Conservation (phyloP, 2,329 filamentous ascomycete genomes). For the Dothideomycetes sp. region DNA sequence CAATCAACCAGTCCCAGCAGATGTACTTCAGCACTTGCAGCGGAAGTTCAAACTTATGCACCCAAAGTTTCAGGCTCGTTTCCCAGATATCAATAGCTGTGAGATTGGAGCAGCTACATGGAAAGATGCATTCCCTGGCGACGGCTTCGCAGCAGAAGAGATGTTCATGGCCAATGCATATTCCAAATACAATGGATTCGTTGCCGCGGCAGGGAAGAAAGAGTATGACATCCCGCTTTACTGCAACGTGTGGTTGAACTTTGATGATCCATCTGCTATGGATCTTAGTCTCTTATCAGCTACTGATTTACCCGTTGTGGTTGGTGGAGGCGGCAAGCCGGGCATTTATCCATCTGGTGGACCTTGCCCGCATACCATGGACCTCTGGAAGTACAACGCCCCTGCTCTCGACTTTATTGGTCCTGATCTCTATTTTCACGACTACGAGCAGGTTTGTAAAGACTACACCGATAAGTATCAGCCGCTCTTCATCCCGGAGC, state of each 20-base stretch:
- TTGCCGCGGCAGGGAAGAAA: slow-evolving; percentile 30
- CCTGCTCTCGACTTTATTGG: slow-evolving; percentile 34
- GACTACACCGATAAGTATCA: slow-evolving; percentile 34
- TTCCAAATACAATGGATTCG: slow-evolving; percentile 28
- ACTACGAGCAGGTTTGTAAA: slow-evolving; percentile 33
- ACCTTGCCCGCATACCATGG: slow-evolving; percentile 29
- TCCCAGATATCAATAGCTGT: no score
- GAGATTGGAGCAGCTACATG: background rate
- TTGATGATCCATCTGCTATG: slow-evolving; percentile 21
- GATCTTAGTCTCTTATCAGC: no score
- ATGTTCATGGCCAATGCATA: slow-evolving; percentile 40
- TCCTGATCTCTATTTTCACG: slow-evolving; percentile 39
- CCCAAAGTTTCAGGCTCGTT: slow-evolving; percentile 14
- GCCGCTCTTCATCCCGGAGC: slow-evolving; percentile 42
- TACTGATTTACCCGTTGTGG: slow-evolving; percentile 25
- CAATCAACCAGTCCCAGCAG: slow-evolving; percentile 23
- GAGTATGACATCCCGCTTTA: slow-evolving; percentile 33
- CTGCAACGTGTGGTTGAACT: slow-evolving; percentile 38
- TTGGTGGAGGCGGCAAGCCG: slow-evolving; percentile 31
- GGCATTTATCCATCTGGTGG: slow-evolving; percentile 40
- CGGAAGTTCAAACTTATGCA: slow-evolving; percentile 1
- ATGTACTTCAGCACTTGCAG: slow-evolving; percentile 22
- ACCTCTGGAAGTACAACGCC: slow-evolving; percentile 34
- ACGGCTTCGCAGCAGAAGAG: slow-evolving; percentile 29
- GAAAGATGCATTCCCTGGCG: slow-evolving; percentile 13